These are phyloP conservation scores for Dictyostelium firmibasis DNA, from an alignment of 78 protist genomes.

Conservation along the genomic window DNA sequence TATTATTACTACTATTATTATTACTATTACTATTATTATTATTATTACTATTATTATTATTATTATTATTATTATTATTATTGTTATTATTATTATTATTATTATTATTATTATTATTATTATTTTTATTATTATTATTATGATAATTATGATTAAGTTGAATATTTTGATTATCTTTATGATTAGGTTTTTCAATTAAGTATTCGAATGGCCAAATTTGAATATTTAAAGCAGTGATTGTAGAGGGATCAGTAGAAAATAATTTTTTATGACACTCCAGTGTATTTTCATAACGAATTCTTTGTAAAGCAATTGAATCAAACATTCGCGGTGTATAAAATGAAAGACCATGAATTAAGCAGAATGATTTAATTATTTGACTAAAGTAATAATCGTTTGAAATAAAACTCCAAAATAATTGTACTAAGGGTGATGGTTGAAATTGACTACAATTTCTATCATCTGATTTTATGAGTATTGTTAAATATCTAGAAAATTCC, in stretches of 20 bases:
- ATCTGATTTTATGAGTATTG: neutral
- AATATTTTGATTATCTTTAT: neutral
- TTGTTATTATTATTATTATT: neutral
- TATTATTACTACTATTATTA: neutral
- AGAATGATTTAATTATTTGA: neutral
- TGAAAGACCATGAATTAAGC: neutral
- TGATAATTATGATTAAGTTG: neutral
- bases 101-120: neutral
- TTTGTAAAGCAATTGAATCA: neutral
- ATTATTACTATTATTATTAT: too few relatives aligned
- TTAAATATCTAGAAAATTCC: neutral
- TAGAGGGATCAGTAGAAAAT: neutral
- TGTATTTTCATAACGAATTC: neutral
- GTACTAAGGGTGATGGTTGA: neutral
- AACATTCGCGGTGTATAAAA: neutral
- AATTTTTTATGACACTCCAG: neutral
- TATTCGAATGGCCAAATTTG: neutral
- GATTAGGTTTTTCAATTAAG: neutral
- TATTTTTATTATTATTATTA: neutral
- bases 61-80: too few relatives aligned
- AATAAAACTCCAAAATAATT: neutral
- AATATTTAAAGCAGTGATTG: neutral
- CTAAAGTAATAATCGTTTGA: neutral
- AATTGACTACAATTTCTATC: neutral
- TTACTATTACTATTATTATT: neutral